These are phyloP conservation scores for Penicillium ochrochloron DNA, from an alignment of 495 filamentous ascomycete genomes.

Conservation along the genomic window DNA sequence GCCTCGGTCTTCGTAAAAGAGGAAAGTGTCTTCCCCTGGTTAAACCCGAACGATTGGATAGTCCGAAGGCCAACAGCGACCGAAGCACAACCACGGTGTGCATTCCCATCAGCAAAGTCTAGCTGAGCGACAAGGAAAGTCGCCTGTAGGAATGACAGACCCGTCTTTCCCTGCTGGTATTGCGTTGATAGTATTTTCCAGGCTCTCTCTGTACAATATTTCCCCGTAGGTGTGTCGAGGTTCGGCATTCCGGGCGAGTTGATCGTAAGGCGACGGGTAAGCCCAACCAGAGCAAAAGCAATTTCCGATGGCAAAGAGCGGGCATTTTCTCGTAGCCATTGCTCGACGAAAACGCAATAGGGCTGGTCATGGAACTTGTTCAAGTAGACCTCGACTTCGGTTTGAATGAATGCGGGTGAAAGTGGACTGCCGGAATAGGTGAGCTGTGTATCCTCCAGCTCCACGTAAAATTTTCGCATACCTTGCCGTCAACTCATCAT, in stretches of 20 bases:
- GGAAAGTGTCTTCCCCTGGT: constrained; percentile 23
- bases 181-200: constrained; percentile 30
- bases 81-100: constrained; percentile 29
- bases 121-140: constrained; percentile 35
- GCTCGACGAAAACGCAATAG: constrained; percentile 31
- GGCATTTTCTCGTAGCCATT: constrained; percentile 29
- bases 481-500: background rate
- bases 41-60: constrained; percentile 31
- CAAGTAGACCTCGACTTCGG: constrained; percentile 33
- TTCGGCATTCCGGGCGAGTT: constrained; percentile 15
- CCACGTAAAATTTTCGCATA: background rate
- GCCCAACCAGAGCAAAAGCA: constrained; percentile 30
- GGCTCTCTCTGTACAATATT: constrained; percentile 27
- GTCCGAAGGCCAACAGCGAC: constrained; percentile 33
- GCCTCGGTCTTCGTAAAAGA: constrained; percentile 8
- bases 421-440: constrained; percentile 4
- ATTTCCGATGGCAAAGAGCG: constrained; percentile 27
- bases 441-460: too few relatives aligned
- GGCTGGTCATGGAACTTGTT: constrained; percentile 37
- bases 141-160: constrained; percentile 35
- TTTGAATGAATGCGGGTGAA: constrained; percentile 20
- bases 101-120: constrained; percentile 34
- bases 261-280: constrained; percentile 32
- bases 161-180: constrained; percentile 24
- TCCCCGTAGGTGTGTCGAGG: constrained; percentile 7